phyloP scores from a whole-genome alignment of 2,329 filamentous ascomycete genomes.

The Cadophora sp. region DNA sequence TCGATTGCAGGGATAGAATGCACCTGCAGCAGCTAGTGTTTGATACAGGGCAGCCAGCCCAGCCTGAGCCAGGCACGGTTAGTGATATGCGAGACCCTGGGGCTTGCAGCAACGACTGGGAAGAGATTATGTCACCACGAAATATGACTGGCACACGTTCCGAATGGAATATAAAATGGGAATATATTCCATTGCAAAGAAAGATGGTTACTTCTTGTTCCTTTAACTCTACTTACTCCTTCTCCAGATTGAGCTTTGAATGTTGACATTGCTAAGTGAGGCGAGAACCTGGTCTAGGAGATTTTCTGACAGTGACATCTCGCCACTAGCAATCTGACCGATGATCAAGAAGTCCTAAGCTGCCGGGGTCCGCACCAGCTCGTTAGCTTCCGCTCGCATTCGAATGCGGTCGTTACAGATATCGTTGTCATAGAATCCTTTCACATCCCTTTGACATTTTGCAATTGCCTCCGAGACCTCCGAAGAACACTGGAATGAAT shows the following conservation, averaged over 20 bases:
- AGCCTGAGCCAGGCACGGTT: conserved; percentile 5
- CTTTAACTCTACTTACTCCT: too few species aligned
- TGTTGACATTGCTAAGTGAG: background rate
- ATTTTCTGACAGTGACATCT: background rate
- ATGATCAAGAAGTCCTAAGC: background rate
- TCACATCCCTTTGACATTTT: background rate
- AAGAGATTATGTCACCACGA: conserved; percentile 13
- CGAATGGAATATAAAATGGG: background rate
- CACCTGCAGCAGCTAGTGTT: conserved; percentile 22
- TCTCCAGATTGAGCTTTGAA: too few species aligned
- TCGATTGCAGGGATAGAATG: conserved; percentile 17
- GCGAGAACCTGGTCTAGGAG: background rate
- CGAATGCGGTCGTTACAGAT: too few species aligned
- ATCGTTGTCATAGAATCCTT: too few species aligned
- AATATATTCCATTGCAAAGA: too few species aligned
- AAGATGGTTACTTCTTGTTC: too few species aligned
- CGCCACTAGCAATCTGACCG: too few species aligned
- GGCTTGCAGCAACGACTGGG: background rate
- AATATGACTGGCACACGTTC: background rate
- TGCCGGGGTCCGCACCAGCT: background rate
- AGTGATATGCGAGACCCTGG: background rate
- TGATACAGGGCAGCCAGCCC: conserved; percentile 1
- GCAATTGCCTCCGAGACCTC: background rate
- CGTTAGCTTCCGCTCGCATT: too few species aligned
- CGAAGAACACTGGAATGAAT: too few species aligned